Evolutionary conservation across 225 moss, liverwort and hornwort species (phyloP).

Genomic region (Antitrichia curtipendula): DNA sequence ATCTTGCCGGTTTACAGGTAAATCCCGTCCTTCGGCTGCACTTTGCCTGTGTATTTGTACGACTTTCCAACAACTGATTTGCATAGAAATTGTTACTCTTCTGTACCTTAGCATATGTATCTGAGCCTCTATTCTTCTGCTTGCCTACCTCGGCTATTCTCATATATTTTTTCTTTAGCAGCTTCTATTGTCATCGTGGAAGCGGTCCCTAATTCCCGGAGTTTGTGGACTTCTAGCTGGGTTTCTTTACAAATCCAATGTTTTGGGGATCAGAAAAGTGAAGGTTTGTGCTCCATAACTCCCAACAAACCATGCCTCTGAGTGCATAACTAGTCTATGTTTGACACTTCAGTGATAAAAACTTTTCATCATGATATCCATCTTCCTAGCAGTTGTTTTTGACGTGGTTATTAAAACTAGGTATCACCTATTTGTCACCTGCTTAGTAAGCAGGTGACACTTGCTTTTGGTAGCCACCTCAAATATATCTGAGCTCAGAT

Average conservation of each 20-base stretch:
- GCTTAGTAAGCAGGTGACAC: not conserved
- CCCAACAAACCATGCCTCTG: not conserved
- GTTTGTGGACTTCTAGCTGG: conserved; percentile 85
- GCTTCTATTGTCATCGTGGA: conserved; percentile 91
- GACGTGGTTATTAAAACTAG: not conserved
- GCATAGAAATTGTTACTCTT: not conserved
- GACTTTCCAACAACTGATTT: not conserved
- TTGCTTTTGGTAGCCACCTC: not conserved
- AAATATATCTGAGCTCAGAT: not conserved
- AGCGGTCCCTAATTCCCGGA: conserved; percentile 76
- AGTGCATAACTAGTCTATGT: not conserved
- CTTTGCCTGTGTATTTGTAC: not conserved
- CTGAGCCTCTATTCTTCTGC: not conserved
- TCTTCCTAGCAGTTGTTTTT: not conserved
- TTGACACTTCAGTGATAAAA: not conserved
- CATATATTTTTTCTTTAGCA: conserved; percentile 3
- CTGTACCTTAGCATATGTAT: not conserved
- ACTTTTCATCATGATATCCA: not conserved
- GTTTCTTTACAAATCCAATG: conserved; percentile 74
- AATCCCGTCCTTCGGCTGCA: not conserved
- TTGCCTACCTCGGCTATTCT: not conserved
- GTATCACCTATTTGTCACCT: not conserved
- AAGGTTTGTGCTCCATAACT: conserved; percentile 32
- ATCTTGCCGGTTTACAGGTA: conserved; percentile 87
- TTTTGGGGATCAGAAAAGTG: conserved; percentile 62